A percentile compares a stretch with the other conserved stretches of the same genome.
Conservation (phyloP, 306 rosid genomes). For the Canavalia gladiata region DNA sequence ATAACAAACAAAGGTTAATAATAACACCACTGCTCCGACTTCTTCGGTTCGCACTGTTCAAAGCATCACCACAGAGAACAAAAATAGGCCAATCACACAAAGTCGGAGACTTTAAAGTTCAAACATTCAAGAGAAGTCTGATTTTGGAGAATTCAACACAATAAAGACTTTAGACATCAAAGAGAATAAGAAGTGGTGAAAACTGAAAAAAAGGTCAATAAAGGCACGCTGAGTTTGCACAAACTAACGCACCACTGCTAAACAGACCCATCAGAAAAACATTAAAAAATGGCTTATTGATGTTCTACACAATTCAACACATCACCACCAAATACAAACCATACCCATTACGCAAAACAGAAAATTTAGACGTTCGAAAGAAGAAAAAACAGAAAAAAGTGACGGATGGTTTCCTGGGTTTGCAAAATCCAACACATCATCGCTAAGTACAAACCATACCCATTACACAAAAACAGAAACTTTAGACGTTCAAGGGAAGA, state of each 20-base stretch:
- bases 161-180: neutral
- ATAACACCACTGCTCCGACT: neutral
- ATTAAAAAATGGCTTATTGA: neutral
- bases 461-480: neutral
- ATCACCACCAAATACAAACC: neutral
- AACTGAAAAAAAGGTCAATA: no score
- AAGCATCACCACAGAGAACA: neutral
- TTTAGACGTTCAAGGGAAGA: neutral
- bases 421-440: neutral
- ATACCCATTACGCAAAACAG: neutral
- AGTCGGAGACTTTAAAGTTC: conserved; percentile 1
- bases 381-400: neutral
- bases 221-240: neutral
- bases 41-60: neutral
- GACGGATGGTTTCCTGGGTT: neutral
- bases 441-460: no score
- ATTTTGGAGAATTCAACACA: neutral
- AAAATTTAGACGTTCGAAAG: neutral
- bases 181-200: neutral
- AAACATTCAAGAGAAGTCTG: neutral
- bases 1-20: neutral
- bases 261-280: neutral
- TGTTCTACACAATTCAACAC: neutral
- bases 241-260: neutral
- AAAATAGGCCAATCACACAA: neutral